A percentile compares a stretch with the other conserved stretches of the same genome.
phyloP scores from a whole-genome alignment of 2,329 filamentous ascomycete species.

The Colletotrichum agaves region DNA sequence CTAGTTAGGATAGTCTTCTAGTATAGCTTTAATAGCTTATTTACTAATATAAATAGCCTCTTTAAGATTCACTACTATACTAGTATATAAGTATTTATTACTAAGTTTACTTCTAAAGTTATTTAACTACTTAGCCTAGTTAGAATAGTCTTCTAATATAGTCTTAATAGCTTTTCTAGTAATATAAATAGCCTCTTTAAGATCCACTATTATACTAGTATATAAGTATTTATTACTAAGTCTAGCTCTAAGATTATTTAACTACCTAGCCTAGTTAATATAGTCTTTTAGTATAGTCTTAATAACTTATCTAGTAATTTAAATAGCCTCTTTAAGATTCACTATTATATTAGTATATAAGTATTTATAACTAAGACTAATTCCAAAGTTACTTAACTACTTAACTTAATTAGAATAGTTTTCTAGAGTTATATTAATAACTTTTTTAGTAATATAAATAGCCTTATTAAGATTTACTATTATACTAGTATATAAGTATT shows the following conservation, averaged over 20 bases:
- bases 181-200: background rate
- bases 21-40: too few relatives aligned
- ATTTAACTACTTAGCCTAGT: background rate
- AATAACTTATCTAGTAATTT: background rate
- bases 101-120: too few relatives aligned
- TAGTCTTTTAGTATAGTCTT: background rate
- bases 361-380: background rate
- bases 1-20: too few relatives aligned
- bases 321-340: background rate
- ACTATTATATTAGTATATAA: background rate
- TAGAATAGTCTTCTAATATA: constrained; percentile 3
- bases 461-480: background rate
- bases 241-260: background rate
- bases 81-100: too few relatives aligned
- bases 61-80: too few relatives aligned
- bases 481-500: too few relatives aligned
- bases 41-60: too few relatives aligned
- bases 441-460: background rate
- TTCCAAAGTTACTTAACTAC: too few relatives aligned
- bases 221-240: too few relatives aligned
- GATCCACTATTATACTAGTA: background rate
- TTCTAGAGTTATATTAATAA: background rate
- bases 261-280: background rate
- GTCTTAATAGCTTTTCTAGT: background rate
- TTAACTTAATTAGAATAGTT: background rate